Evolutionary conservation across 371 early-diverging fungal species (phyloP).

Genomic region (Rhizopus arrhizus): DNA sequence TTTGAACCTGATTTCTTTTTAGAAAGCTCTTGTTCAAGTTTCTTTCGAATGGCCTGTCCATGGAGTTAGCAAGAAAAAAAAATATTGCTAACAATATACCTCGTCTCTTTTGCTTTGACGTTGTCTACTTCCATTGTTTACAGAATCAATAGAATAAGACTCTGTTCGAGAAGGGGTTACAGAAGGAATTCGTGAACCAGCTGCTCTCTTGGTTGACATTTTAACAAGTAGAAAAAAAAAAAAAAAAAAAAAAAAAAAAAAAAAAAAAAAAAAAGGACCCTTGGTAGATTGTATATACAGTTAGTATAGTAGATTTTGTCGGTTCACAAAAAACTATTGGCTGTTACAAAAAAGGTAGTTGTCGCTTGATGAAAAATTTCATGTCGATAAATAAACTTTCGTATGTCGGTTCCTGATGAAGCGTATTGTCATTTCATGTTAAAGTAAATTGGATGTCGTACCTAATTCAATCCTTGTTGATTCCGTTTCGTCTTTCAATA

Average conservation of each 20-base stretch:
- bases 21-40: slow-evolving; percentile 72
- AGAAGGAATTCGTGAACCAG: slow-evolving; percentile 39
- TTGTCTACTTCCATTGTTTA: slow-evolving; percentile 36
- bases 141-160: slow-evolving; percentile 19
- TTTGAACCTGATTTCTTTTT: slow-evolving; percentile 52
- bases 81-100: slow-evolving; percentile 20
- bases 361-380: too few species aligned
- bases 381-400: too few species aligned
- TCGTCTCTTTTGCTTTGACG: slow-evolving; percentile 51
- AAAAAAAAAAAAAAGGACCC: too few species aligned
- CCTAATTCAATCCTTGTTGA: too few species aligned
- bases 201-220: slow-evolving; percentile 21
- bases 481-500: too few species aligned
- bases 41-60: slow-evolving; percentile 68
- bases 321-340: background rate
- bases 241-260: background rate
- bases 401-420: too few species aligned
- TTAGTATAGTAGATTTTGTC: too few species aligned
- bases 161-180: slow-evolving; percentile 32
- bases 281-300: too few species aligned
- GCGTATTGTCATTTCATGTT: too few species aligned
- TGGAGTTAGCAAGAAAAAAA: background rate
- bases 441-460: too few species aligned
- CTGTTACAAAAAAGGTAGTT: too few species aligned
- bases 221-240: slow-evolving; percentile 2